Conservation (phyloP, 257 asterid genomes). For the Solanum ahanhuiri region DNA sequence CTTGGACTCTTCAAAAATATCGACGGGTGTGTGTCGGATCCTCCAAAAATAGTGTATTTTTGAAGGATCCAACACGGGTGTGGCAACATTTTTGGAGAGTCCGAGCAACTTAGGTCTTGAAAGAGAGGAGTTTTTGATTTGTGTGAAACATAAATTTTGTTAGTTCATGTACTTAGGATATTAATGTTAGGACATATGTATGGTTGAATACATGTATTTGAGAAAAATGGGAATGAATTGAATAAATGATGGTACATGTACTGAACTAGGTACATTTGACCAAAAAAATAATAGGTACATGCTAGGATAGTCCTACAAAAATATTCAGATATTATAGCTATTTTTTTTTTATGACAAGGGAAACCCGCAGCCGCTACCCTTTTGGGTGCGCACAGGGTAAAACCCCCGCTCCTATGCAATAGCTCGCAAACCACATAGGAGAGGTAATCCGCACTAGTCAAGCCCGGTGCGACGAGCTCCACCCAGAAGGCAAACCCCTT, state of each 20-base stretch:
- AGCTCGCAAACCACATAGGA: too few species aligned
- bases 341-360: background rate
- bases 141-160: background rate
- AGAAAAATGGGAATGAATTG: background rate
- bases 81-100: too few species aligned
- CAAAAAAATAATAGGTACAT: background rate
- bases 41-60: too few species aligned
- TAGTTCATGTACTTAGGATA: background rate
- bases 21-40: too few species aligned
- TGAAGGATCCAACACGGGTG: too few species aligned
- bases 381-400: too few species aligned
- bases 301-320: background rate
- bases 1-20: too few species aligned
- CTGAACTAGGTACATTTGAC: background rate
- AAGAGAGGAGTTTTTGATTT: background rate
- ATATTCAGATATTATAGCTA: background rate
- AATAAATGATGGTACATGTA: background rate
- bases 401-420: too few species aligned
- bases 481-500: too few species aligned
- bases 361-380: too few species aligned
- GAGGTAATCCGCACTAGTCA: too few species aligned
- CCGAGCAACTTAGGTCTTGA: background rate
- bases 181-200: background rate
- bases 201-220: background rate
- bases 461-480: too few species aligned